Evolutionary conservation across 108 stramenopile genomes (phyloP), one percentile per base, ranked within the genome.

Genomic region (Poteriospumella lacustris): DNA sequence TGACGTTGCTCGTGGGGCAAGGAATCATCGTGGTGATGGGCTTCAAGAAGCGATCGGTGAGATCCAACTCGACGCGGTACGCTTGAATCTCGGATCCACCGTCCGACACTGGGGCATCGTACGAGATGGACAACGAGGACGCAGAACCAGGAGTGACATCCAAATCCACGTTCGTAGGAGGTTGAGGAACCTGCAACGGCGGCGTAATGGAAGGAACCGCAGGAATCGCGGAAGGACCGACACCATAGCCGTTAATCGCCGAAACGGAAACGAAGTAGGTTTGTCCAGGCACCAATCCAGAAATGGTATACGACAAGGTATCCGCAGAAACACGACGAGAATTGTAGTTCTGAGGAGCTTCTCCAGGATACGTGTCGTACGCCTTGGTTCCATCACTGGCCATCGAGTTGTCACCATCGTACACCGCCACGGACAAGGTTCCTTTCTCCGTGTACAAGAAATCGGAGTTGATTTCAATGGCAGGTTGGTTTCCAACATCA

Each of bases 31-130:
- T 83, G 0, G 85, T 82, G 31, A 90, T 91, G 5, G 90, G 89
- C 64, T 82, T 83, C 58, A 89, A 90, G 80, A 93, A 93, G 0
- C 86, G 79, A 19, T 81, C 78, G 3, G 91, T 88, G 19, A 89
- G 85, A 85, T 91, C 91, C 24, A 91, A 69, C 86, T 93, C 91
- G 42, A 92, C 90, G 58, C 88, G 85, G 79, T 92, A 93, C 34
- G 86, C 77, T 58, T 83, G 76, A 39, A 93, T 81, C 1, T 85
- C 86, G 59, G 68, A 83, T 39, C 92, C 92, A 28, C 92, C 91
- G 68, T 83, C 80, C 60, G 88, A 85, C 3, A 38, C 12, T 0
- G 92, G 91, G 1, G 89, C 68, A 31, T 82, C 82, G 68, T 81
- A 91, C 28, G 70, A 59, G n/a, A 91, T 82, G 29, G 85, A 28